Conservation (phyloP, 352 stramenopile genomes). For the Nothophytophthora sp. region DNA sequence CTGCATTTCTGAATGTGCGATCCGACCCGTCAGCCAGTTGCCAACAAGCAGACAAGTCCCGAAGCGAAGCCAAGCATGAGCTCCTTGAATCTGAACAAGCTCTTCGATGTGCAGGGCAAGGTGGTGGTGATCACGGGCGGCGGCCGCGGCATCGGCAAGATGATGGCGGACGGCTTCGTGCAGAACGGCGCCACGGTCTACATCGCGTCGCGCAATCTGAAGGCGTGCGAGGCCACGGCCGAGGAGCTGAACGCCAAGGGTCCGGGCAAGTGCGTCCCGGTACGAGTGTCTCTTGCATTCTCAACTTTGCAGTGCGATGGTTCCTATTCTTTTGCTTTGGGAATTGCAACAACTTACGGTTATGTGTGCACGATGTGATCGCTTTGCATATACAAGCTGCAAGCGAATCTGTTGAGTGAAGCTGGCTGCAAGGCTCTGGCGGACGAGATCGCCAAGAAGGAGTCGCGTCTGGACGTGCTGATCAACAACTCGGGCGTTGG, state of each 20-base stretch:
- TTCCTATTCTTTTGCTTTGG: too few relatives aligned
- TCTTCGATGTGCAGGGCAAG: slow-evolving; percentile 61
- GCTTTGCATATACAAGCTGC: slow-evolving; percentile 14
- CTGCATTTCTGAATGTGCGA: too few relatives aligned
- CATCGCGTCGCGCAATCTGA: slow-evolving; percentile 87
- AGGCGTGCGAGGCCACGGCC: slow-evolving; percentile 80
- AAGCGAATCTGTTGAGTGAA: slow-evolving; percentile 38
- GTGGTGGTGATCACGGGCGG: slow-evolving; percentile 94
- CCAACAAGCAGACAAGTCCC: too few relatives aligned
- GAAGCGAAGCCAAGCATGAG: too few relatives aligned
- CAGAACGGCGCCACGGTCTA: slow-evolving; percentile 93
- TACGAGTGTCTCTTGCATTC: slow-evolving; percentile 6
- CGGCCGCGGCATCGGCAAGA: slow-evolving; percentile 93
- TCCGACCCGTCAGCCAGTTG: too few relatives aligned
- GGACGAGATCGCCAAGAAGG: slow-evolving; percentile 69
- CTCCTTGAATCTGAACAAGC: slow-evolving; percentile 14
- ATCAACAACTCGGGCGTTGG: slow-evolving; percentile 93
- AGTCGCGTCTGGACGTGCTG: slow-evolving; percentile 89
- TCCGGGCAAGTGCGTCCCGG: slow-evolving; percentile 62
- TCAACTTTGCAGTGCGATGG: neutral
- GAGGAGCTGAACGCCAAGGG: slow-evolving; percentile 63
- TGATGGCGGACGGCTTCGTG: slow-evolving; percentile 95
- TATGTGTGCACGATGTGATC: too few relatives aligned
- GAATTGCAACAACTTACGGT: too few relatives aligned
- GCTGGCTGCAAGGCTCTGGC: slow-evolving; percentile 48